Evolutionary conservation across 345 rosid species (phyloP).

Genomic region (Aquilaria sinensis): DNA sequence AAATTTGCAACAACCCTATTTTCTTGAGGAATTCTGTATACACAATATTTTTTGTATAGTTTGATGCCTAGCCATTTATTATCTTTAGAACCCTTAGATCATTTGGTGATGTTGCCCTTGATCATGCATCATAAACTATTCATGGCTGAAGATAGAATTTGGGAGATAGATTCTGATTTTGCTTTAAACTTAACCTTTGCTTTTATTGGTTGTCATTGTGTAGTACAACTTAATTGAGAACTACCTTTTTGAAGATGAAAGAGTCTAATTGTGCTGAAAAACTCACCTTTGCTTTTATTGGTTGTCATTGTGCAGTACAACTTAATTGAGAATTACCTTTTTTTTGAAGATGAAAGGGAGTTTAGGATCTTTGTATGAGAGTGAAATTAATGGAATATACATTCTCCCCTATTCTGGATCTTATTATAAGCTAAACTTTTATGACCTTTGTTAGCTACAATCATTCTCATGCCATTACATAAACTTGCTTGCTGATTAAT

Average conservation of each 20-base stretch:
- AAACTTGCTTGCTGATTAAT: neutral
- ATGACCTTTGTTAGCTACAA: neutral
- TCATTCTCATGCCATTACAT: neutral
- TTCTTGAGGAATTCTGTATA: no score
- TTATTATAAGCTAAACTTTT: neutral
- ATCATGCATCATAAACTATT: neutral
- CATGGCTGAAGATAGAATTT: neutral
- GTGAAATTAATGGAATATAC: neutral
- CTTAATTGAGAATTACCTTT: neutral
- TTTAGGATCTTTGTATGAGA: neutral
- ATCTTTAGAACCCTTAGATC: no score
- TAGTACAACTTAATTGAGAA: neutral
- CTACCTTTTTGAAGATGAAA: neutral
- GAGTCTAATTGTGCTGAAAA: neutral
- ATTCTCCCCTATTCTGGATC: no score
- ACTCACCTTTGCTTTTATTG: slow-evolving; percentile 1
- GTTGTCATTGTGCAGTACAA: neutral
- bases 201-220: slow-evolving; percentile 5
- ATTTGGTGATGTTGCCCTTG: neutral
- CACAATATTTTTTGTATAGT: no score
- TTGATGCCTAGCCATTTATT: no score
- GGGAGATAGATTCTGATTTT: slow-evolving; percentile 3
- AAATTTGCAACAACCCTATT: no score
- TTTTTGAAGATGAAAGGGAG: slow-evolving; percentile 1
- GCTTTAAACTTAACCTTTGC: neutral